phyloP scores from a whole-genome alignment of 2,329 filamentous ascomycete genomes.

The Botrytis sinoallii region DNA sequence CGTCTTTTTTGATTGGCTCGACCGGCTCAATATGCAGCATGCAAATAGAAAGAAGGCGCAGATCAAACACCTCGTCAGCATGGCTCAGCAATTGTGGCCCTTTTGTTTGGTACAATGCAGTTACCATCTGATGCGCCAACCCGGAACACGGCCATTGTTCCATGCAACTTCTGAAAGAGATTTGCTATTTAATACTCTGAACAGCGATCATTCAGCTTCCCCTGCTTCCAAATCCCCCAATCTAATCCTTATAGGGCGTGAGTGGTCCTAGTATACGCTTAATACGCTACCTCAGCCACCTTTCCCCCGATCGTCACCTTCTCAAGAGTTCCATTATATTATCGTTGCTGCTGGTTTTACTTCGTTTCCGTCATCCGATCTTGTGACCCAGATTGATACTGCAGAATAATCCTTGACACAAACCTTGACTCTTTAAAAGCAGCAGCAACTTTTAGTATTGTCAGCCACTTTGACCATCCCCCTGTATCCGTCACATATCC shows the following conservation, averaged over 20 bases:
- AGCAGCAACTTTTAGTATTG: neutral
- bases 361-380: neutral
- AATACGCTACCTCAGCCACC: neutral
- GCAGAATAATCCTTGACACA: neutral
- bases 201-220: conserved; percentile 1
- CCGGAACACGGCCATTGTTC: conserved; percentile 13
- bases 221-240: neutral
- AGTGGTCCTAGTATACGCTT: neutral
- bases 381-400: neutral
- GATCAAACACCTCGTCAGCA: conserved; percentile 5
- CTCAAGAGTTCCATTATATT: neutral
- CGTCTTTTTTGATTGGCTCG: neutral
- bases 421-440: neutral
- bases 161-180: conserved; percentile 5
- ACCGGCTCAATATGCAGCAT: neutral
- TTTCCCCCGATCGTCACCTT: neutral
- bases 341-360: neutral
- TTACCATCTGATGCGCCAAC: conserved; percentile 13
- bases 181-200: neutral
- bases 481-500: conserved; percentile 1
- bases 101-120: neutral
- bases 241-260: conserved; percentile 16
- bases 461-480: conserved; percentile 6
- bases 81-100: neutral
- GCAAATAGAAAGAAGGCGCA: conserved; percentile 5